Evolutionary conservation across 139 green algal genomes (phyloP), one percentile per base, ranked within the genome.

Genomic region (Haematococcus lacustris): DNA sequence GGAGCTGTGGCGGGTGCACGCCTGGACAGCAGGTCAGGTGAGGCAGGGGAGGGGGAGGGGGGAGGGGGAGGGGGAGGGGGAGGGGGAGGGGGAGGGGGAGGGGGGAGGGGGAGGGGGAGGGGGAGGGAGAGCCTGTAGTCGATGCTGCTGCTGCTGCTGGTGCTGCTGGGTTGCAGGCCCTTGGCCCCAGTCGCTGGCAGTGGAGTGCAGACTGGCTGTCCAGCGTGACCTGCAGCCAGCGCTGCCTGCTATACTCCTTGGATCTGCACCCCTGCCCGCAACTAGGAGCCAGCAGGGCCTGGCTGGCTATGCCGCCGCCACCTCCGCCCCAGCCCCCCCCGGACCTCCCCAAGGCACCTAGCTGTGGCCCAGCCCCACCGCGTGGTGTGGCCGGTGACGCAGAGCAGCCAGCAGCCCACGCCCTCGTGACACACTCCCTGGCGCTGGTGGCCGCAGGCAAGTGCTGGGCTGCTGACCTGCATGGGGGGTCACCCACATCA

Each of bases 271-370:
- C 4, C 53, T n/a, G n/a, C n/a, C n/a, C n/a, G n/a, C n/a, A n/a
- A n/a, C n/a, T n/a, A n/a, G n/a, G 53, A 63, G 6, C 17, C 53
- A 37, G 53, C 9, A 25, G 53, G 26, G 32, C 53, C 53, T 63
- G 53, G 32, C 85, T 2, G 94, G 98, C 84, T 98, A 98, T 70
- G 77, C 81, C 17, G 68, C 73, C 1, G 94, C 93, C 26, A 91
- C 94, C 28, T 92, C 80, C 73, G 47, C 47, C 13, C 13, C 47
- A 57, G 13, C 13, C n/a, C n/a, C n/a, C n/a, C n/a, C n/a, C n/a
- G n/a, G n/a, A n/a, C n/a, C n/a, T n/a, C n/a, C n/a, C n/a, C n/a
- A n/a, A n/a, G n/a, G n/a, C n/a, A n/a, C n/a, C n/a, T n/a, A n/a
- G n/a, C n/a, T n/a, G n/a, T n/a, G n/a, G n/a, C n/a, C n/a, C n/a